These are phyloP conservation scores for Hygrophoropsis aurantiaca DNA, from an alignment of 768 basidiomycete genomes.

Conservation along the genomic window DNA sequence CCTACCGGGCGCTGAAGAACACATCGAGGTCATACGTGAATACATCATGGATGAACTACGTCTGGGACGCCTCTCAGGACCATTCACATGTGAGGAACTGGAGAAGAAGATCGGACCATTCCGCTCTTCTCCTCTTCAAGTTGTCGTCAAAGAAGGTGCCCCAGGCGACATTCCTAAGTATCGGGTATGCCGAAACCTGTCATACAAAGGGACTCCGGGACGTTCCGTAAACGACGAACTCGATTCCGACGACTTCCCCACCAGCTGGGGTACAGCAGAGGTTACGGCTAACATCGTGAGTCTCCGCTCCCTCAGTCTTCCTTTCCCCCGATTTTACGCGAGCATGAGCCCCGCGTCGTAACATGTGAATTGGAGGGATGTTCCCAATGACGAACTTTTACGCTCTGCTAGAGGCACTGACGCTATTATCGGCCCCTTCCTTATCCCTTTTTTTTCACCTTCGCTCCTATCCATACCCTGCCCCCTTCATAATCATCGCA, in stretches of 20 bases:
- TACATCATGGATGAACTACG: slow-evolving; percentile 5
- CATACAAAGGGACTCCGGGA: slow-evolving; percentile 6
- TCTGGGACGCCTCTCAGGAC: slow-evolving; percentile 5
- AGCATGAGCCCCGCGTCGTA: no score
- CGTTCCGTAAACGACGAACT: slow-evolving; percentile 9
- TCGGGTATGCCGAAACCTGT: slow-evolving; percentile 21
- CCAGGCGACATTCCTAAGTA: slow-evolving; percentile 7
- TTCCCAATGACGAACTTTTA: no score
- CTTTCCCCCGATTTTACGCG: no score
- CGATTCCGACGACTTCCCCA: background rate
- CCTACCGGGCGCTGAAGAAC: slow-evolving; percentile 3
- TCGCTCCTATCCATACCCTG: no score
- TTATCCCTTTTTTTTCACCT: slow-evolving; percentile 15
- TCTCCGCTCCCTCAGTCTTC: no score
- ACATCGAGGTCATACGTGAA: slow-evolving; percentile 5
- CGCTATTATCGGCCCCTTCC: background rate
- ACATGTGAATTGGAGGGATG: no score
- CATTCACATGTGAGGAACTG: no score
- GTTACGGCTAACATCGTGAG: background rate
- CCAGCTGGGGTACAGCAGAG: background rate
- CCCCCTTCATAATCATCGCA: no score
- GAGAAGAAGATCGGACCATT: background rate
- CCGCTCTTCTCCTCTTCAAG: background rate
- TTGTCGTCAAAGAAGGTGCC: background rate
- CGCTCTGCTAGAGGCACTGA: slow-evolving; percentile 16